phyloP scores from a whole-genome alignment of 257 asterid species.

The Solanum piurae region DNA sequence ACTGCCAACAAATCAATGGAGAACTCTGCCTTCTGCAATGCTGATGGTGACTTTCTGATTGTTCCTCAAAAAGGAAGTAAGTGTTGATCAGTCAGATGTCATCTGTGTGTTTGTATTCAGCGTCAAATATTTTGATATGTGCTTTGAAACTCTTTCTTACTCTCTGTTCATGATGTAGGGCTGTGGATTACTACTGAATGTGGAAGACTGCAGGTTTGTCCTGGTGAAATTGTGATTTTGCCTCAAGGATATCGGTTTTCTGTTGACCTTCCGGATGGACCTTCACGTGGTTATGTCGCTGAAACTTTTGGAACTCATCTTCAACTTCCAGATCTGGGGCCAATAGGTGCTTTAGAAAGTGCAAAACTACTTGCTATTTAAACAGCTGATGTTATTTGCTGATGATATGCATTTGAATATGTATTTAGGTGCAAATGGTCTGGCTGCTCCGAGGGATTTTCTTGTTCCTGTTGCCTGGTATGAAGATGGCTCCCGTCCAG shows the following conservation, averaged over 20 bases:
- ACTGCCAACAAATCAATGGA: constrained; percentile 89
- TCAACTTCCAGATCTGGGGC: constrained; percentile 98
- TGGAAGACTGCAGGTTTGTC: constrained; percentile 67
- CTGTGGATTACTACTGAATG: constrained; percentile 91
- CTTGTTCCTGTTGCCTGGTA: constrained; percentile 86
- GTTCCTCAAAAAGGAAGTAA: constrained; percentile 97
- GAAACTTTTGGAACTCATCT: constrained; percentile 94
- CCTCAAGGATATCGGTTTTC: constrained; percentile 88
- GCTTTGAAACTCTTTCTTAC: background rate
- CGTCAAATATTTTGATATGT: background rate
- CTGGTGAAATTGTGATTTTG: constrained; percentile 71
- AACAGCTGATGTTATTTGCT: background rate
- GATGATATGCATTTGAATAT: background rate
- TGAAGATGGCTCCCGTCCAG: constrained; percentile 49
- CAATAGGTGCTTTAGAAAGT: constrained; percentile 52
- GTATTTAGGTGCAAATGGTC: constrained; percentile 85
- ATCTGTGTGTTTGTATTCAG: background rate
- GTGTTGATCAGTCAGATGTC: constrained; percentile 12
- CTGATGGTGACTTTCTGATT: constrained; percentile 91
- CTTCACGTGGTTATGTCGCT: constrained; percentile 85
- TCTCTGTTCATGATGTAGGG: constrained; percentile 33
- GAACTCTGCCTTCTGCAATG: constrained; percentile 85
- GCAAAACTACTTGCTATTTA: background rate
- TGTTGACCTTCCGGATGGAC: constrained; percentile 84
- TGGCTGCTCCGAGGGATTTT: constrained; percentile 93